phyloP scores from a whole-genome alignment of 345 rosid species.

The Raphanus sativus region DNA sequence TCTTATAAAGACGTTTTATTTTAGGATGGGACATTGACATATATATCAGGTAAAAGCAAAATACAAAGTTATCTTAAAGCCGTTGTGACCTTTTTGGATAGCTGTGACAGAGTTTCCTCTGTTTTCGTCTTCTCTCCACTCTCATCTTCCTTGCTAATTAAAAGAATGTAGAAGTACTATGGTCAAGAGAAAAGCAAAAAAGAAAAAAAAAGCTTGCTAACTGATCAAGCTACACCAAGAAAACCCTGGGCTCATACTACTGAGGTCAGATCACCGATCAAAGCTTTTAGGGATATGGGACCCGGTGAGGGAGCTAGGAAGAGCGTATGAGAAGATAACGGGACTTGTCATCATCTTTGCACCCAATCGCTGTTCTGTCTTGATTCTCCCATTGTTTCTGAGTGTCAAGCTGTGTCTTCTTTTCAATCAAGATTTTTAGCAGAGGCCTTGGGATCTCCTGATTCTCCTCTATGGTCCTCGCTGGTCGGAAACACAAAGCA shows the following conservation, averaged over 20 bases:
- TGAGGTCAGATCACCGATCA: conserved; percentile 38
- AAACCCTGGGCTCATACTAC: neutral
- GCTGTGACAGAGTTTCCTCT: neutral
- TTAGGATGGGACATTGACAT: too few species aligned
- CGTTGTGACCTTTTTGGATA: conserved; percentile 23
- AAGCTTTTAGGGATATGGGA: conserved; percentile 65
- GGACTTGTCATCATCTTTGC: conserved; percentile 58
- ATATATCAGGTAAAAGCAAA: too few species aligned
- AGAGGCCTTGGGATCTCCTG: conserved; percentile 78
- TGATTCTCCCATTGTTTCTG: conserved; percentile 82
- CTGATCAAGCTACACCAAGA: neutral
- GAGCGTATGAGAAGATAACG: conserved; percentile 84
- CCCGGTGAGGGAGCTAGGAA: conserved; percentile 43
- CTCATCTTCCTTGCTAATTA: conserved; percentile 41
- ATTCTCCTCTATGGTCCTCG: conserved; percentile 57
- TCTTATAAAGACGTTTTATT: too few species aligned
- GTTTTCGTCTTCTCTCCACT: conserved; percentile 33
- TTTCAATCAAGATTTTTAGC: conserved; percentile 91
- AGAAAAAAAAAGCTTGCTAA: too few species aligned
- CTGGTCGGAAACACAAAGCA: conserved; percentile 62
- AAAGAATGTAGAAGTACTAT: conserved; percentile 9
- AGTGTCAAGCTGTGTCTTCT: conserved; percentile 79
- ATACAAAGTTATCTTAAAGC: neutral
- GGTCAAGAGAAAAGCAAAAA: conserved; percentile 21
- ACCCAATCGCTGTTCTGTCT: conserved; percentile 72